These are phyloP conservation scores for Schrenkiella parvula DNA, from an alignment of 345 rosid species.

Conservation along the genomic window DNA sequence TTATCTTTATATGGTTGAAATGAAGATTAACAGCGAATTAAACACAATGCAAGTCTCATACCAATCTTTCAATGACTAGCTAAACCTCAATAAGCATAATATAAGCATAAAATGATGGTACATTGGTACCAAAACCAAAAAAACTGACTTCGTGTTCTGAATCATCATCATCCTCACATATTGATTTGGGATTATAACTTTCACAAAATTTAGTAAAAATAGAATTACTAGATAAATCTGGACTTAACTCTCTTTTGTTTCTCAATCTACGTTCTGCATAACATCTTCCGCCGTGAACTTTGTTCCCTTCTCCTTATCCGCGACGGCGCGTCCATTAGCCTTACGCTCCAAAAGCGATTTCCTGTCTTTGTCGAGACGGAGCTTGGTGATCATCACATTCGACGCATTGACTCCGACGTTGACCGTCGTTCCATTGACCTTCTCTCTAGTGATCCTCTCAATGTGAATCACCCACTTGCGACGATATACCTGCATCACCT, in stretches of 20 bases:
- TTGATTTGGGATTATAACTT: neutral
- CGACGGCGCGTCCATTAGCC: slow-evolving; percentile 67
- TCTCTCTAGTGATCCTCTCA: slow-evolving; percentile 70
- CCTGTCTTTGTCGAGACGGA: slow-evolving; percentile 64
- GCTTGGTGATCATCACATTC: slow-evolving; percentile 59
- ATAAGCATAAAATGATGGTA: neutral
- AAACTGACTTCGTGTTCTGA: neutral
- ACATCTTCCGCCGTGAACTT: slow-evolving; percentile 64
- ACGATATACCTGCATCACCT: slow-evolving; percentile 64
- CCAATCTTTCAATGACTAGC: neutral
- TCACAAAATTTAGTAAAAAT: neutral
- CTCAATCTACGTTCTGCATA: slow-evolving; percentile 59
- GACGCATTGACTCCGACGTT: slow-evolving; percentile 66
- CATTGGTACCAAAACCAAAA: neutral
- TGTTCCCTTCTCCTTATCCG: slow-evolving; percentile 67
- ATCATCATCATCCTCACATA: neutral
- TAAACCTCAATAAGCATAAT: neutral
- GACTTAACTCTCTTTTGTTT: neutral
- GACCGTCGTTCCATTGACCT: slow-evolving; percentile 65
- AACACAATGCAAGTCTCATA: neutral
- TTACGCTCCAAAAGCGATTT: slow-evolving; percentile 59
- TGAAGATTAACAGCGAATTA: neutral
- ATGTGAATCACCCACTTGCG: slow-evolving; percentile 76
- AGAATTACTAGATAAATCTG: neutral
- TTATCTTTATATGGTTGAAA: no score